phyloP scores from a whole-genome alignment of 2,329 filamentous ascomycete species.

The Aspergillus floridensis region DNA sequence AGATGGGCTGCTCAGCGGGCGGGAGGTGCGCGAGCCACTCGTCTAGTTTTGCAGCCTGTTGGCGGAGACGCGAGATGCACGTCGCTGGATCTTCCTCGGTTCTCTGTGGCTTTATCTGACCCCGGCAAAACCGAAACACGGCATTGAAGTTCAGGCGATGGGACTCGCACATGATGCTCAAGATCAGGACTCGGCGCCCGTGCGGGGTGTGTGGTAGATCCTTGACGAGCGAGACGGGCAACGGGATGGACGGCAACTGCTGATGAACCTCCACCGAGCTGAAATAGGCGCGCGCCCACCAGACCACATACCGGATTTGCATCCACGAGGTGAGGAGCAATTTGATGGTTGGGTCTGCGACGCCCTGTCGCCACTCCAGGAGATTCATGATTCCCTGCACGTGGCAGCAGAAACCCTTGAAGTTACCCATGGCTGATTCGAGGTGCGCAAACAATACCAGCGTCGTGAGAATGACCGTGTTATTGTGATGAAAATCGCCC shows the following conservation, averaged over 20 bases:
- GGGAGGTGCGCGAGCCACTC: conserved; percentile 9
- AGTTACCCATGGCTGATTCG: conserved; percentile 25
- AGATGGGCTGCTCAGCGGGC: too few species aligned
- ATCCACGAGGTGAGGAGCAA: conserved; percentile 23
- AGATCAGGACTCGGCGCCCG: conserved; percentile 16
- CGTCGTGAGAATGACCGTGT: conserved; percentile 9
- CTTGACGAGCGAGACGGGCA: conserved; percentile 9
- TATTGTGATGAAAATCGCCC: conserved; percentile 7
- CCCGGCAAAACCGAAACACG: conserved; percentile 4
- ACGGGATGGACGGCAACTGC: conserved; percentile 10
- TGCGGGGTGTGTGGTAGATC: conserved; percentile 1
- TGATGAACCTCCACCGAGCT: conserved; percentile 20
- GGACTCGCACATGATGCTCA: conserved; percentile 27
- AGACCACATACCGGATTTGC: conserved; percentile 22
- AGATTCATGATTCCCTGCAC: conserved; percentile 13
- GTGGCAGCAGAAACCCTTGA: conserved; percentile 23
- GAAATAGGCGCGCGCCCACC: conserved; percentile 29
- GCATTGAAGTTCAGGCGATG: conserved; percentile 19
- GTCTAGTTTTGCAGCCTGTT: conserved; percentile 9
- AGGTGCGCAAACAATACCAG: conserved; percentile 22
- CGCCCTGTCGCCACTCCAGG: not conserved
- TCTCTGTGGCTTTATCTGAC: too few species aligned
- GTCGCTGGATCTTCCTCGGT: too few species aligned
- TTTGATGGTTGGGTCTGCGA: not conserved
- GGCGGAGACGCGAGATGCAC: too few species aligned